Conservation (phyloP, 2,329 filamentous ascomycete species). For the Cercospora sp. region DNA sequence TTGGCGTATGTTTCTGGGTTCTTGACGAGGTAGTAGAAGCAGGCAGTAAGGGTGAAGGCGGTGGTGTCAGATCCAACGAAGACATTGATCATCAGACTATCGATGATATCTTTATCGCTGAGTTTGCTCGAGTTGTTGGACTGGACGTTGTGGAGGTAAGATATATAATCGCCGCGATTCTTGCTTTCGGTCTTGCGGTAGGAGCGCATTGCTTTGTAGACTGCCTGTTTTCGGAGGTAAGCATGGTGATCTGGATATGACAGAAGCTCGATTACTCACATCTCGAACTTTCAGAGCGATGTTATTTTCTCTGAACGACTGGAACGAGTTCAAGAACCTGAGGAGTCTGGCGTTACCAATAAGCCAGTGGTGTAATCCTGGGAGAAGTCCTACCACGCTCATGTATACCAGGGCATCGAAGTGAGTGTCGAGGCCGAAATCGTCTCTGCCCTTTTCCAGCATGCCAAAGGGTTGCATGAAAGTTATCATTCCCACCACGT, state of each 20-base stretch:
- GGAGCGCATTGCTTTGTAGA: neutral
- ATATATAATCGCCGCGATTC: conserved; percentile 1
- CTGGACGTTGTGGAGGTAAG: neutral
- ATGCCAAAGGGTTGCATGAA: conserved; percentile 23
- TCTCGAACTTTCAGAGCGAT: conserved; percentile 1
- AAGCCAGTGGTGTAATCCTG: neutral
- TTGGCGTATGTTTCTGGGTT: neutral
- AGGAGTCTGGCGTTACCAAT: neutral
- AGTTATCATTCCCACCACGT: conserved; percentile 27
- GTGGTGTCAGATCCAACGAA: conserved; percentile 13
- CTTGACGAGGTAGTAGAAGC: conserved; percentile 42
- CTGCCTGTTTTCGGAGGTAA: too few species aligned
- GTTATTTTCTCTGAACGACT: neutral
- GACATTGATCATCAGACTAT: conserved; percentile 3
- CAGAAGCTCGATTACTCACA: neutral
- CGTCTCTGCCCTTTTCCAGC: conserved; percentile 22
- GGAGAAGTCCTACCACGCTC: conserved; percentile 2
- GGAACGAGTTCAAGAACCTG: neutral
- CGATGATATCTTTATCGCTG: neutral
- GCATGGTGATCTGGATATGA: too few species aligned
- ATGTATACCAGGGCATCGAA: conserved; percentile 4
- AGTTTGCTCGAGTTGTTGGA: neutral
- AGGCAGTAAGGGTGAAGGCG: conserved; percentile 28
- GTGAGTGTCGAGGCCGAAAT: neutral
- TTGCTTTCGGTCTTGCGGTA: neutral